These are phyloP conservation scores for Cenchrus purpureus DNA, from an alignment of 176 grass and related monocot genomes.

Conservation along the genomic window DNA sequence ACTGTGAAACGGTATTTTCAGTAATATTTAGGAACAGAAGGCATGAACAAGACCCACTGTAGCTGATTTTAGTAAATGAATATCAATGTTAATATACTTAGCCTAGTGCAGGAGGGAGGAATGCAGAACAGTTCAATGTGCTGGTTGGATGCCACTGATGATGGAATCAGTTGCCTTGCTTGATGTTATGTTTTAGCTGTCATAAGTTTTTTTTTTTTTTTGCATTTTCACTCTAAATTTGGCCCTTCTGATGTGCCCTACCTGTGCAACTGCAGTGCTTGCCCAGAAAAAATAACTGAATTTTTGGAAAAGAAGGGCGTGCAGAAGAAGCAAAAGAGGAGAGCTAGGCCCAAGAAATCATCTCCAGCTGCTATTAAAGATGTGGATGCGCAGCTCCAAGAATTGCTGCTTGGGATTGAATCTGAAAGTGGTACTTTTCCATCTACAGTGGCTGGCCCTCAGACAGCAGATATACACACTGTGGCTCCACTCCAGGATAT, in stretches of 20 bases:
- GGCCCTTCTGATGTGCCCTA: background rate
- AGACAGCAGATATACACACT: slow-evolving; percentile 27
- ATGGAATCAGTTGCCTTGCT: background rate
- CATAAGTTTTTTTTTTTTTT: background rate
- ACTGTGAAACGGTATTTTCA: background rate
- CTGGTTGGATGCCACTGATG: background rate
- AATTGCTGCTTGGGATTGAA: slow-evolving; percentile 64
- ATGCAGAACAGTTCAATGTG: background rate
- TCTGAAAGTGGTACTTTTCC: slow-evolving; percentile 39
- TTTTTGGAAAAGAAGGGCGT: slow-evolving; percentile 79
- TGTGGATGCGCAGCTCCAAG: slow-evolving; percentile 64
- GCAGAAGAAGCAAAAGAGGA: slow-evolving; percentile 70
- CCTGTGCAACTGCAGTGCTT: slow-evolving; percentile 65
- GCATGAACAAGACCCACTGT: background rate
- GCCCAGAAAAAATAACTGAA: slow-evolving; percentile 82
- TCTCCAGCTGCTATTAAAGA: slow-evolving; percentile 52
- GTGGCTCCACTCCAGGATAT: slow-evolving; percentile 36
- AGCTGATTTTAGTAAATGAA: background rate
- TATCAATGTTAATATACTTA: background rate
- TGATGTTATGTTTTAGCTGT: background rate
- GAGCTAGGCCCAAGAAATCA: slow-evolving; percentile 60
- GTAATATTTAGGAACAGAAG: background rate
- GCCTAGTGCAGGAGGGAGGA: background rate
- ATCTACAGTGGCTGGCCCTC: slow-evolving; percentile 10
- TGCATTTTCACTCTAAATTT: background rate